These are phyloP conservation scores for Colletotrichum shisoi DNA, from an alignment of 2,329 filamentous ascomycete species.

Conservation along the genomic window DNA sequence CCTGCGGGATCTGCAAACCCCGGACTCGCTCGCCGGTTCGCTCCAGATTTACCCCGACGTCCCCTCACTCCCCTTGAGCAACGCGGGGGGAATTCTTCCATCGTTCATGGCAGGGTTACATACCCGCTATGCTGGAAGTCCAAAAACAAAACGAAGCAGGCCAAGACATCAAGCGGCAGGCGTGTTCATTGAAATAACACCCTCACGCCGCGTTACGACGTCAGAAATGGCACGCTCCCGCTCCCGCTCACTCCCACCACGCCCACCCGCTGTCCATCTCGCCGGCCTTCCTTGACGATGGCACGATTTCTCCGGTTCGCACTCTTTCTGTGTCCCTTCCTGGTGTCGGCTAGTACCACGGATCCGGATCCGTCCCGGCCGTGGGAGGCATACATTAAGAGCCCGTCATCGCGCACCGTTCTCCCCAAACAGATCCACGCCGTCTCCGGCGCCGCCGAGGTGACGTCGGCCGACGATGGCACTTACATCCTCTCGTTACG, in stretches of 20 bases:
- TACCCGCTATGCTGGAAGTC: not conserved
- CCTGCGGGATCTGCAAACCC: slow-evolving; percentile 16
- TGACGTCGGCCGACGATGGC: slow-evolving; percentile 18
- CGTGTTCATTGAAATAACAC: slow-evolving; percentile 14
- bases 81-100: slow-evolving; percentile 29
- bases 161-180: not conserved
- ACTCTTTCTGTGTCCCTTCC: not conserved
- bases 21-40: slow-evolving; percentile 15
- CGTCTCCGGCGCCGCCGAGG: slow-evolving; percentile 25
- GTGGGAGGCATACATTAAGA: slow-evolving; percentile 33
- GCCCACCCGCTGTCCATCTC: too few relatives aligned
- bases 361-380: slow-evolving; percentile 21
- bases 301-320: slow-evolving; percentile 14
- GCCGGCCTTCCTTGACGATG: slow-evolving; percentile 12
- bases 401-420: slow-evolving; percentile 29
- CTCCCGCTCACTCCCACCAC: not conserved
- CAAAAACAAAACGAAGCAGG: not conserved
- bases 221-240: not conserved
- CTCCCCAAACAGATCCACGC: slow-evolving; percentile 28
- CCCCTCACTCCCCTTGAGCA: slow-evolving; percentile 15
- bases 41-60: slow-evolving; percentile 37
- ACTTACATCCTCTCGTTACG: slow-evolving; percentile 21
- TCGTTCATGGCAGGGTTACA: slow-evolving; percentile 4
- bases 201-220: not conserved
- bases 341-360: not conserved